Evolutionary conservation across 352 stramenopile genomes (phyloP).

Genomic region (Phytopythium helicoides): DNA sequence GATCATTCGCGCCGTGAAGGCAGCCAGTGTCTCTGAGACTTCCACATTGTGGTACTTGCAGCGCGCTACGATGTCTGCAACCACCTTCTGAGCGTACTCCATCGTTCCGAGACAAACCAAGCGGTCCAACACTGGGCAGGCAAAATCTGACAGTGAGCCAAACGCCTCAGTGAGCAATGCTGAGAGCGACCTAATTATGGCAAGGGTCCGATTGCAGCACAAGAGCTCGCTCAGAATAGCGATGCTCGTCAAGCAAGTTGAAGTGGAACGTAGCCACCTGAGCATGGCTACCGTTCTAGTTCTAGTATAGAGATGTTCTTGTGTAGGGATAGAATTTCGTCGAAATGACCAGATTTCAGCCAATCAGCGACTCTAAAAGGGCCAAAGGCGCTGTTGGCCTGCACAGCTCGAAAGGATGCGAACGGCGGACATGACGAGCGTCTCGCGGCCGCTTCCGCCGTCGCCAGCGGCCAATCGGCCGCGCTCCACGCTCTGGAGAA

Average conservation of each 20-base stretch:
- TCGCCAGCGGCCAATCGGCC: too few relatives aligned
- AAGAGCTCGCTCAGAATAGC: background rate
- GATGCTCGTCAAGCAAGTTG: background rate
- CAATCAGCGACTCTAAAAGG: too few relatives aligned
- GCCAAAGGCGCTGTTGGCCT: too few relatives aligned
- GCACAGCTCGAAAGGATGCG: too few relatives aligned
- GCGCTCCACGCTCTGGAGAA: background rate
- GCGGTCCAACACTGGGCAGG: background rate
- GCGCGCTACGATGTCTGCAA: constrained; percentile 68
- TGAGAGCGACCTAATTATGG: too few relatives aligned
- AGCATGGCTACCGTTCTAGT: background rate
- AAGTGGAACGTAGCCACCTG: constrained; percentile 3
- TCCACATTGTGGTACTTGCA: constrained; percentile 73
- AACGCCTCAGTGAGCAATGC: too few relatives aligned
- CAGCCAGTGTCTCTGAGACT: constrained; percentile 87
- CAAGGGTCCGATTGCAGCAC: too few relatives aligned
- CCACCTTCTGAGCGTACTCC: constrained; percentile 63
- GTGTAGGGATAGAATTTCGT: background rate
- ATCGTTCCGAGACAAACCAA: constrained; percentile 24
- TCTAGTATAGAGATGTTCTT: constrained; percentile 1
- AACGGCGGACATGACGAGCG: too few relatives aligned
- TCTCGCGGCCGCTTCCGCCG: too few relatives aligned
- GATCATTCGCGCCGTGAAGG: constrained; percentile 76
- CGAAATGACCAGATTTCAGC: too few relatives aligned
- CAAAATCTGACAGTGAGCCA: too few relatives aligned